Evolutionary conservation across 495 filamentous ascomycete genomes (phyloP), one percentile per base, ranked within the genome.

Genomic region (Oleoguttula mirabilis): DNA sequence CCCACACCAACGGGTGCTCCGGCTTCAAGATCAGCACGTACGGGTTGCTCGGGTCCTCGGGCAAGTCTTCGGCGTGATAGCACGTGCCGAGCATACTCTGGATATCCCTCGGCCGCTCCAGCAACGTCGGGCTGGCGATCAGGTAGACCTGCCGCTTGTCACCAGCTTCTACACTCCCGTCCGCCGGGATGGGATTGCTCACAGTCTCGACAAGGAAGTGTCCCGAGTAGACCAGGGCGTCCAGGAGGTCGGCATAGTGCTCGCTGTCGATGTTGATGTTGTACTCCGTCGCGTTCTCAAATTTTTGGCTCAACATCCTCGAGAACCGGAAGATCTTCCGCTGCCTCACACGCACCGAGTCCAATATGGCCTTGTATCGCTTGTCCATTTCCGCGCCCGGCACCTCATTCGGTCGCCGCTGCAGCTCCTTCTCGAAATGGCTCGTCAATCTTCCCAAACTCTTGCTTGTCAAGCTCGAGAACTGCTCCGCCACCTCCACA

Each of bases 401-500:
- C 42, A 77, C 80, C 59, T 94, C 85, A 44, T 92, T 83, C 7
- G 81, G 77, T 44, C 79, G 75, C 36, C 78, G 70, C 48, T 86
- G 81, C 4, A 96, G 70, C 56, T 98, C 90, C 48, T 79, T 79
- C 55, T 96, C 88, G 52, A 96, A 98, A 36, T 87, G 84, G 41
- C 78, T 73, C 59, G 80, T 93, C 36, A 98, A 68, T 37, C 90
- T 77, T 50, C 80, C 81, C 41, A 95, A 65, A 21, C 87, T 84
- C 61, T 92, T 95, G 51, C 81, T 82, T 20, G 90, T 98, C 42
- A 98, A 73, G 8, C 82, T 83, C 60, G 74, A 90, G 57, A 96
- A 98, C 55, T 98, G 92, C 63, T 98, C 90, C n/a, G 90, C 90
- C 27, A 96, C 92, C 65, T 96, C 86, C 21, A 95, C 79, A 63